Base-by-base conservation (phyloP, 176 grass and related monocot species). In the Aegilops bicornis region DNA sequence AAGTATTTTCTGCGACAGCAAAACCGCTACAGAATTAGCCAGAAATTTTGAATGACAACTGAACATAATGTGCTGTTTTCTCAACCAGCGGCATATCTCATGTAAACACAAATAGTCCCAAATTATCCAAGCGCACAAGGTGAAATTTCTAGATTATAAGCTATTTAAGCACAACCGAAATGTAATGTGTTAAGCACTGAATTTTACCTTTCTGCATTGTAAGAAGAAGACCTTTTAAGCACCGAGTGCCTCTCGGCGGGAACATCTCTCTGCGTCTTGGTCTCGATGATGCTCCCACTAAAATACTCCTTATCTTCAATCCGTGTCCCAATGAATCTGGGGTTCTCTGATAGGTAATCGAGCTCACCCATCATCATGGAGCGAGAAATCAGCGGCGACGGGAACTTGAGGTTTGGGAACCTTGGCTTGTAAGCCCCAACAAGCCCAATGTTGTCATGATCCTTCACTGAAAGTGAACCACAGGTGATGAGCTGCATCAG, bases 401-500 rank as follows among this genome's bases (percentile, higher is more conserved):
- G 92, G 76, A 96, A 88, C 45, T 92, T 92, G 19, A 92, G 20
- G 61, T 96, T 92, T 3, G 91, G 83, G 54, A 94, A 91, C 80
- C 82, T 96, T 48, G 97, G 86, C 83, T 88, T 83, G 85, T 91
- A 99, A 16, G 85, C 89, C 3, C 89, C 82, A 61, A 99, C 74
- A 9, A 99, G 45, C 3, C 90, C 85, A 58, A 83, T 82, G 47
- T 29, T 81, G 58, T 89, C 87, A 77, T 87, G 88, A 83, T 96
- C 92, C 73, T 91, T 99, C 59, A 94, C 92, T 4, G 97, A 91
- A 75, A 96, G 92, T 9, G 97, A 90, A 25, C 94, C 97, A 30
- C 97, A 99, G 12, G 92, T 91, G 67, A 99, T 94, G 42, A 99
- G 84, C 33, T 99, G 94, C 94, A 99, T 99, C 72, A 99, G 80